Percentiles rank a stretch among this genome's conserved stretches.
Evolutionary conservation across 2,329 filamentous ascomycete genomes (phyloP).

Genomic region (Aspergillus sp.): DNA sequence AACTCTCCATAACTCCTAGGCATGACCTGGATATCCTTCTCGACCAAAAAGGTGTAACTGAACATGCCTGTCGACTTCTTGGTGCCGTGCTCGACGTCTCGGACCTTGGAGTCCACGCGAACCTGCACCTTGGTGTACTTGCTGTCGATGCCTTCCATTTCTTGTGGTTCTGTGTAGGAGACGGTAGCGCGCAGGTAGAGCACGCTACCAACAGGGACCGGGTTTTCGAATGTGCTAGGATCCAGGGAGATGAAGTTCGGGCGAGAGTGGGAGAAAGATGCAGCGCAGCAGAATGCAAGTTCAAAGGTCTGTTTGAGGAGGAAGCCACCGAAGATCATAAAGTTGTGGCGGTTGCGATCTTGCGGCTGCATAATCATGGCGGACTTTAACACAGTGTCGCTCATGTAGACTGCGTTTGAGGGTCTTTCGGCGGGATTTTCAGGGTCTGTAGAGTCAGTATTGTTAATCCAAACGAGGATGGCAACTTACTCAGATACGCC

Average conservation of each 20-base stretch:
- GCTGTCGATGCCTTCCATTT: slow-evolving; percentile 39
- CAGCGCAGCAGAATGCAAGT: slow-evolving; percentile 69
- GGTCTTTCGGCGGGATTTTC: slow-evolving; percentile 52
- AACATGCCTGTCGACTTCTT: slow-evolving; percentile 68
- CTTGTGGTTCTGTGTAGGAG: slow-evolving; percentile 64
- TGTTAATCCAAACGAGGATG: background rate
- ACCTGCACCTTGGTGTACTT: slow-evolving; percentile 63
- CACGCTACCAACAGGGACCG: slow-evolving; percentile 69
- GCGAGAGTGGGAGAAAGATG: slow-evolving; percentile 63
- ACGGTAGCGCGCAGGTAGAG: slow-evolving; percentile 69
- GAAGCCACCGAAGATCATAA: slow-evolving; percentile 76
- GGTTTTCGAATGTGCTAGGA: slow-evolving; percentile 69
- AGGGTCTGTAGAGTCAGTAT: slow-evolving; percentile 39
- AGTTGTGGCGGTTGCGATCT: slow-evolving; percentile 65
- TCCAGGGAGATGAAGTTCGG: slow-evolving; percentile 70
- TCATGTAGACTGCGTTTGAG: slow-evolving; percentile 57
- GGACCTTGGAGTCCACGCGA: slow-evolving; percentile 66
- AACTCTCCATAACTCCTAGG: slow-evolving; percentile 60
- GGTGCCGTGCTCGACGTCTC: slow-evolving; percentile 65
- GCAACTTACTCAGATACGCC: slow-evolving; percentile 51
- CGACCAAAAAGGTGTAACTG: slow-evolving; percentile 68
- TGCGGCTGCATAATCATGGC: slow-evolving; percentile 74
- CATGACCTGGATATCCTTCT: slow-evolving; percentile 61
- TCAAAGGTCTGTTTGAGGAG: slow-evolving; percentile 72
- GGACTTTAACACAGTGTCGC: slow-evolving; percentile 58